These are phyloP conservation scores for Avena sativa DNA, from an alignment of 176 grass and related monocot species.

Conservation along the genomic window DNA sequence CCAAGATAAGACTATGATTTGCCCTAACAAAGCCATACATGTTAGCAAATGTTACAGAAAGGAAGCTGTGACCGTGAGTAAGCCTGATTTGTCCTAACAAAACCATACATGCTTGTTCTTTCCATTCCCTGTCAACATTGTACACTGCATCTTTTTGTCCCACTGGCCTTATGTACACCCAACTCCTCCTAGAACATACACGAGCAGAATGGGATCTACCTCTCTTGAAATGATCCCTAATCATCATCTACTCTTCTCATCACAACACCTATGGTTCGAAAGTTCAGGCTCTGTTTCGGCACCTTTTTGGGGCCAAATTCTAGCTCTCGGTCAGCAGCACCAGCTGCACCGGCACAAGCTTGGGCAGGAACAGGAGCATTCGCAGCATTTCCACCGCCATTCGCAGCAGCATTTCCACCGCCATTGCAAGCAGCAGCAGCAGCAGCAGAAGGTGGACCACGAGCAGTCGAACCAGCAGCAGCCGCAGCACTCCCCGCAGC, in stretches of 20 bases:
- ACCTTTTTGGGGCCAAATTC: constrained; percentile 21
- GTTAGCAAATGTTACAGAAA: no score
- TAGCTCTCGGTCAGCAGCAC: constrained; percentile 32
- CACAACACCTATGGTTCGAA: neutral
- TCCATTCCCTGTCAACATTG: constrained; percentile 25
- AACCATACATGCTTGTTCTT: constrained; percentile 2
- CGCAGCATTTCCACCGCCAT: constrained; percentile 29
- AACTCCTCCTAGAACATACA: constrained; percentile 28
- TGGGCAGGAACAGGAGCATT: neutral
- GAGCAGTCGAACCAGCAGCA: constrained; percentile 35
- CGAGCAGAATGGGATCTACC: constrained; percentile 2
- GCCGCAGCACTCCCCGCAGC: constrained; percentile 41
- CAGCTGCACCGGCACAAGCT: neutral
- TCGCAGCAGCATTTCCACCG: constrained; percentile 42
- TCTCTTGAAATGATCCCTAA: constrained; percentile 21
- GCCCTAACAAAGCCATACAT: no score
- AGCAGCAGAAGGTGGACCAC: neutral
- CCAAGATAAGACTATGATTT: no score
- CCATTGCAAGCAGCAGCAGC: constrained; percentile 14
- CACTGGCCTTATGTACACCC: neutral
- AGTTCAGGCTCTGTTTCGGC: neutral
- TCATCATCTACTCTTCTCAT: neutral
- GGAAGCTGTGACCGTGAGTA: no score
- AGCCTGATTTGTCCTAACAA: constrained; percentile 8
- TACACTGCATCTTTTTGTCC: constrained; percentile 22